Conservation (phyloP, 2,329 filamentous ascomycete species). For the Alternaria sp. region DNA sequence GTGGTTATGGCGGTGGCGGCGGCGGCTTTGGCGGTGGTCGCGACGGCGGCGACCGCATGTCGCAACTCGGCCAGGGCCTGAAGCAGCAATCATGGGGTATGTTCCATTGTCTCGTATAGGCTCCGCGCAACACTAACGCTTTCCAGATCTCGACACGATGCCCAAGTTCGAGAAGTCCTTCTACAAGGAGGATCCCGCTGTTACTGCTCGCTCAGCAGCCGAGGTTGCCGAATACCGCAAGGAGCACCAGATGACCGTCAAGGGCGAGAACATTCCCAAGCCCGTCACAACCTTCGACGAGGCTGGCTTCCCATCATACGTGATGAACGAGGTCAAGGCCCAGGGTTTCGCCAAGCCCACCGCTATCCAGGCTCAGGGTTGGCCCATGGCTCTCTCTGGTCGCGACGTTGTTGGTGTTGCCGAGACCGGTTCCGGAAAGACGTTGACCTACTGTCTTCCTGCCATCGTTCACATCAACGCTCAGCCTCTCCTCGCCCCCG, state of each 20-base stretch:
- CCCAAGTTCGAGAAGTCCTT: slow-evolving; percentile 99
- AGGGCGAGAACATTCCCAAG: slow-evolving; percentile 82
- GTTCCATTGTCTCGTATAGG: slow-evolving; percentile 44
- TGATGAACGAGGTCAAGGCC: slow-evolving; percentile 98
- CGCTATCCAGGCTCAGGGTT: slow-evolving; percentile 96
- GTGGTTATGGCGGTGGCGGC: slow-evolving; percentile 30
- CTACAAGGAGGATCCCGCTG: slow-evolving; percentile 92
- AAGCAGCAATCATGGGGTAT: slow-evolving; percentile 89
- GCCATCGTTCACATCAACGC: slow-evolving; percentile 99
- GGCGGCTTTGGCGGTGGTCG: slow-evolving; percentile 59
- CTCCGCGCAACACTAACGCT: slow-evolving; percentile 28
- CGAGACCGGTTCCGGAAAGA: slow-evolving; percentile 99
- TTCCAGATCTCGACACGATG: slow-evolving; percentile 73
- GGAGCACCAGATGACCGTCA: slow-evolving; percentile 82
- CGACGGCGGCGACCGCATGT: slow-evolving; percentile 88
- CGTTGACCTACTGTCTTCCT: slow-evolving; percentile 95
- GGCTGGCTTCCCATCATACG: slow-evolving; percentile 94
- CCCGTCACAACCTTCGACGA: slow-evolving; percentile 98
- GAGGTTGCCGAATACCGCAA: slow-evolving; percentile 90
- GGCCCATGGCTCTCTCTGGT: slow-evolving; percentile 98
- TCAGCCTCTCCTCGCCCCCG: slow-evolving; percentile 91
- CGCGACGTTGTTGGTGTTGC: slow-evolving; percentile 99
- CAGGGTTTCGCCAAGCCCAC: slow-evolving; percentile 95
- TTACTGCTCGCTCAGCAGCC: slow-evolving; percentile 72
- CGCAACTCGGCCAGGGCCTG: slow-evolving; percentile 82